Evolutionary conservation across 148 eudicot genomes (phyloP).

Genomic region (Spergularia bocconei): DNA sequence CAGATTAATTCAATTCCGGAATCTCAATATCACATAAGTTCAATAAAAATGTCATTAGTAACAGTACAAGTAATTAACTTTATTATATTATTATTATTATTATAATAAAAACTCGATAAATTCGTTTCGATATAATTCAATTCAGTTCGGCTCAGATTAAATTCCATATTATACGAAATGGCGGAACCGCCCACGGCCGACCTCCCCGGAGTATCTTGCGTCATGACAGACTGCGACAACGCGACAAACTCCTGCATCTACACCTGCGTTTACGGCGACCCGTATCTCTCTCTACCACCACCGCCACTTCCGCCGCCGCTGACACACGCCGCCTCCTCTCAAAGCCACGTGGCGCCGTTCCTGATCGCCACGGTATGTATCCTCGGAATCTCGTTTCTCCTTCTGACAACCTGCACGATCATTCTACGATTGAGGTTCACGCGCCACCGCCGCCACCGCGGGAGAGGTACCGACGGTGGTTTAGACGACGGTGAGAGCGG

Average conservation of each 20-base stretch:
- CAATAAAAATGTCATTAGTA: too few relatives aligned
- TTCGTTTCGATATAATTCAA: not conserved
- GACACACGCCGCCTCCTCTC: not conserved
- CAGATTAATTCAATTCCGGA: too few relatives aligned
- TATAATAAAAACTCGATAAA: not conserved
- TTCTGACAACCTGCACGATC: constrained; percentile 36
- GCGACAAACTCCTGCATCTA: not conserved
- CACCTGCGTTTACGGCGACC: not conserved
- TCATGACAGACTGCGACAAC: not conserved
- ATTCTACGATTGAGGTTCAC: constrained; percentile 23
- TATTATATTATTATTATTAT: too few relatives aligned
- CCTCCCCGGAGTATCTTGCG: not conserved
- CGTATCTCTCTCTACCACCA: not conserved
- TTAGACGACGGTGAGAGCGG: constrained; percentile 14
- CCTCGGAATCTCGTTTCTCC: constrained; percentile 40
- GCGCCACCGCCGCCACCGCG: constrained; percentile 18
- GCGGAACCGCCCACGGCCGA: not conserved
- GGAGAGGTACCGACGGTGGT: not conserved
- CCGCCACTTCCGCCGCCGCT: constrained; percentile 11
- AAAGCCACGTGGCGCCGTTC: constrained; percentile 24
- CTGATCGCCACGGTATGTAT: constrained; percentile 34
- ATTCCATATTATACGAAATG: constrained; percentile 4
- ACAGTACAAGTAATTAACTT: too few relatives aligned
- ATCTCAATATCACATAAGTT: too few relatives aligned
- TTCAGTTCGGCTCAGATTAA: not conserved